Evolutionary conservation across 2,329 filamentous ascomycete species (phyloP).

Genomic region (Fusarium udum): DNA sequence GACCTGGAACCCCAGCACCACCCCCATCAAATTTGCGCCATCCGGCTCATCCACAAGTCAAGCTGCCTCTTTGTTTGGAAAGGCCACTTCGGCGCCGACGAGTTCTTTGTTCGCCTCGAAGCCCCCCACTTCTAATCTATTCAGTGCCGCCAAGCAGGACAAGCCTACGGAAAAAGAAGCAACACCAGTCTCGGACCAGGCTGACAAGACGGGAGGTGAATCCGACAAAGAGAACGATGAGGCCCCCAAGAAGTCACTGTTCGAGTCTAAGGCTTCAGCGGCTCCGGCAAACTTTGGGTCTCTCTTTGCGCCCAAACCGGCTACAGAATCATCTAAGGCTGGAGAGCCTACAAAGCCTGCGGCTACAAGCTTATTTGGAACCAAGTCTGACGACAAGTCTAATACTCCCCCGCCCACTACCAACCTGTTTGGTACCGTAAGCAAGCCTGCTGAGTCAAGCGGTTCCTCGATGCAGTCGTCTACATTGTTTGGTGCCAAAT

Average conservation of each 20-base stretch:
- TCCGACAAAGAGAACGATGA: conserved; percentile 58
- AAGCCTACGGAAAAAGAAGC: conserved; percentile 43
- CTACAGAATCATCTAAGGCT: conserved; percentile 43
- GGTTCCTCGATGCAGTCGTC: conserved; percentile 43
- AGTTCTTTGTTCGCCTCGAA: conserved; percentile 52
- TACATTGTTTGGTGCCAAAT: conserved; percentile 49
- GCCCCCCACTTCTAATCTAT: conserved; percentile 48
- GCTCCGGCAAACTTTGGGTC: conserved; percentile 45
- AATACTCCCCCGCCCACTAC: conserved; percentile 32
- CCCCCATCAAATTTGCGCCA: conserved; percentile 65
- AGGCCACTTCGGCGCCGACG: conserved; percentile 41
- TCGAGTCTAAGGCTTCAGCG: conserved; percentile 45
- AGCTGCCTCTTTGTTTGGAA: conserved; percentile 48
- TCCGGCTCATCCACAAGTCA: conserved; percentile 43
- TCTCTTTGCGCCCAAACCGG: conserved; percentile 49
- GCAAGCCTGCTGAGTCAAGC: conserved; percentile 46
- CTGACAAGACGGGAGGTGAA: conserved; percentile 50
- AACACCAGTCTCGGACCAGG: conserved; percentile 39
- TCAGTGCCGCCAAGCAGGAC: conserved; percentile 49
- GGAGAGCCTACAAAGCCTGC: conserved; percentile 42
- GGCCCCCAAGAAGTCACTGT: conserved; percentile 47
- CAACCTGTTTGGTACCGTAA: conserved; percentile 52
- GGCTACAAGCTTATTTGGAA: conserved; percentile 50
- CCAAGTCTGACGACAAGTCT: conserved; percentile 47
- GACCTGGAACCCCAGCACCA: conserved; percentile 57